These are phyloP conservation scores for Phytophthora brassicae DNA, from an alignment of 352 stramenopile species.

Conservation along the genomic window DNA sequence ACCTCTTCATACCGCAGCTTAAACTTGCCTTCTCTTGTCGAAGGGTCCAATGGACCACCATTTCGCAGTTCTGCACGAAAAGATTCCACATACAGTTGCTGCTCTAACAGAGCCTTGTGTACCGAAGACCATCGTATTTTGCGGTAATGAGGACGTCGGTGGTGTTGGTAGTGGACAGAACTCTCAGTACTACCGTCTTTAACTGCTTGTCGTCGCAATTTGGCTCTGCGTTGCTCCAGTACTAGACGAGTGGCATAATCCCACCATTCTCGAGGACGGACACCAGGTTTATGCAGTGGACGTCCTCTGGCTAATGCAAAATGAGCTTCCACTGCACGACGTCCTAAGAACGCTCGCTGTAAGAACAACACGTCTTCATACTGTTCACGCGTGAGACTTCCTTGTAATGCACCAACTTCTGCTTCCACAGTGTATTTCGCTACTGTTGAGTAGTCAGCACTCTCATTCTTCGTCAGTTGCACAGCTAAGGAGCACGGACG, in stretches of 20 bases:
- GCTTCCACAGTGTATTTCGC: slow-evolving; percentile 73
- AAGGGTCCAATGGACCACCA: slow-evolving; percentile 34
- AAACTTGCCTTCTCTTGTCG: slow-evolving; percentile 43
- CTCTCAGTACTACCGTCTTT: neutral
- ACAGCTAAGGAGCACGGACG: slow-evolving; percentile 53
- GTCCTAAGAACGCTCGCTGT: slow-evolving; percentile 60
- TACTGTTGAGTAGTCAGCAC: slow-evolving; percentile 54
- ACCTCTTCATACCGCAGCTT: slow-evolving; percentile 56
- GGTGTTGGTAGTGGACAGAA: slow-evolving; percentile 1
- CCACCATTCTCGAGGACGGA: slow-evolving; percentile 69
- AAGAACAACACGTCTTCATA: slow-evolving; percentile 84
- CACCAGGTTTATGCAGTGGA: slow-evolving; percentile 48
- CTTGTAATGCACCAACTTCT: slow-evolving; percentile 46
- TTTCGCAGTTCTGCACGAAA: slow-evolving; percentile 58
- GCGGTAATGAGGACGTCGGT: slow-evolving; percentile 18
- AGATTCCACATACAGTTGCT: slow-evolving; percentile 58
- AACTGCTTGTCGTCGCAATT: slow-evolving; percentile 16
- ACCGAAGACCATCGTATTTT: slow-evolving; percentile 67
- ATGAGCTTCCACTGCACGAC: slow-evolving; percentile 63
- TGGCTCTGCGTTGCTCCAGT: slow-evolving; percentile 38
- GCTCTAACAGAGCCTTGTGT: slow-evolving; percentile 51
- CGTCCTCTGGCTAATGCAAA: slow-evolving; percentile 61
- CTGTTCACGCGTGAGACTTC: slow-evolving; percentile 67
- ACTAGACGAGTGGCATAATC: slow-evolving; percentile 64
- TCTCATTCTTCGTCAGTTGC: slow-evolving; percentile 83